Conservation (phyloP, 306 rosid genomes). For the Prinsepia uniflora region DNA sequence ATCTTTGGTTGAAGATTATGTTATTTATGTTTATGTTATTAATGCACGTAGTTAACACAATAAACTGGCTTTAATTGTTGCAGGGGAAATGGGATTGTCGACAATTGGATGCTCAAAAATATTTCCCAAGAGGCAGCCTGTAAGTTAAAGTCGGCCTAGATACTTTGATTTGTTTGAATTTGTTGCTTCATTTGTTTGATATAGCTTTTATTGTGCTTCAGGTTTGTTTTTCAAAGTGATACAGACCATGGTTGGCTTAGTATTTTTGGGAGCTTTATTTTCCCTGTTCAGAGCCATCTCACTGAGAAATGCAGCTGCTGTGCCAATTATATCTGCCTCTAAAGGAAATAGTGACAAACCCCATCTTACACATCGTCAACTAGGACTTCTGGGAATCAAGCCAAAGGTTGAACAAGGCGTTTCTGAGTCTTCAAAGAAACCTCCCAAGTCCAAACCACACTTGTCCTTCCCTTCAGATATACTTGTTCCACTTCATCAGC, state of each 20-base stretch:
- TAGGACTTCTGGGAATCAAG: conserved; percentile 75
- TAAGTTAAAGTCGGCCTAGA: conserved; percentile 34
- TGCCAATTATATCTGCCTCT: conserved; percentile 31
- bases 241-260: conserved; percentile 49
- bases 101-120: conserved; percentile 40
- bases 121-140: conserved; percentile 56
- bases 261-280: conserved; percentile 58
- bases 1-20: neutral
- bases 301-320: conserved; percentile 38
- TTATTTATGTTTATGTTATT: neutral
- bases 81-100: conserved; percentile 59
- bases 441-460: conserved; percentile 65
- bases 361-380: conserved; percentile 62
- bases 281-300: conserved; percentile 64
- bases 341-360: conserved; percentile 42
- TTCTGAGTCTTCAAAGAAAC: conserved; percentile 56
- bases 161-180: conserved; percentile 9
- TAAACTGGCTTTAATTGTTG: conserved; percentile 23
- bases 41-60: conserved; percentile 1
- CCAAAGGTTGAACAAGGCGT: conserved; percentile 45
- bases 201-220: conserved; percentile 23
- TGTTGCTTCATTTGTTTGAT: neutral
- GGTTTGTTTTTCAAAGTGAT: conserved; percentile 63
- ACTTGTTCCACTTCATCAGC: conserved; percentile 91
- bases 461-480: conserved; percentile 54